These are phyloP conservation scores for Suillus subaureus DNA, from an alignment of 768 basidiomycete species.

Conservation along the genomic window DNA sequence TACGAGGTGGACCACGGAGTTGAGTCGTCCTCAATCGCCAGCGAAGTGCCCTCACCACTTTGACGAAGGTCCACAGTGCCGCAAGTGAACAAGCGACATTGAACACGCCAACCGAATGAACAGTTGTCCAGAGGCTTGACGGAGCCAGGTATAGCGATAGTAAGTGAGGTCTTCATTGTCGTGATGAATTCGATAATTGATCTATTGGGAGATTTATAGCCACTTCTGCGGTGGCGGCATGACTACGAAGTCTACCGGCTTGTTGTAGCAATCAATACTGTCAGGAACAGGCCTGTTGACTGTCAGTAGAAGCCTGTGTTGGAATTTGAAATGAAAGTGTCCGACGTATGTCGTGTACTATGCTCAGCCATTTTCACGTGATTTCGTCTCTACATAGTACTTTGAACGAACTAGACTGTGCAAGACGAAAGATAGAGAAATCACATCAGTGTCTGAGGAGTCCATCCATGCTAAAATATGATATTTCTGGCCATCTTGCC, in stretches of 20 bases:
- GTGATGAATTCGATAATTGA: not conserved
- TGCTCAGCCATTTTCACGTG: too few species aligned
- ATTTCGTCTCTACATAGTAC: too few species aligned
- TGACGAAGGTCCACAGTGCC: constrained; percentile 12
- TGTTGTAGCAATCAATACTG: not conserved
- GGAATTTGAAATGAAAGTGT: too few species aligned
- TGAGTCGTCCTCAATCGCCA: constrained; percentile 31
- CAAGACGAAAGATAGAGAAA: too few species aligned
- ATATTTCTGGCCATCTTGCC: too few species aligned
- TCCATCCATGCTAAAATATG: too few species aligned
- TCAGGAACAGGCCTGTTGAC: too few species aligned
- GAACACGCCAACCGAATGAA: not conserved
- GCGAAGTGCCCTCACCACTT: constrained; percentile 3
- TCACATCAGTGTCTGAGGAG: too few species aligned
- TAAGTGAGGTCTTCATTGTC: not conserved
- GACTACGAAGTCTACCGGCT: not conserved
- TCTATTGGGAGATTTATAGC: not conserved
- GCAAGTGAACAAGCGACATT: not conserved
- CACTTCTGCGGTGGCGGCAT: not conserved
- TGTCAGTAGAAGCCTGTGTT: too few species aligned
- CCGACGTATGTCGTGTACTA: too few species aligned
- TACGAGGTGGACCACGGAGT: constrained; percentile 45
- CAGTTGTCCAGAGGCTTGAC: not conserved
- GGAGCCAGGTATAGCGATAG: not conserved
- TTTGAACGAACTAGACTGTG: too few species aligned